These are phyloP conservation scores for Arachis stenosperma DNA, from an alignment of 306 rosid genomes.

Conservation along the genomic window DNA sequence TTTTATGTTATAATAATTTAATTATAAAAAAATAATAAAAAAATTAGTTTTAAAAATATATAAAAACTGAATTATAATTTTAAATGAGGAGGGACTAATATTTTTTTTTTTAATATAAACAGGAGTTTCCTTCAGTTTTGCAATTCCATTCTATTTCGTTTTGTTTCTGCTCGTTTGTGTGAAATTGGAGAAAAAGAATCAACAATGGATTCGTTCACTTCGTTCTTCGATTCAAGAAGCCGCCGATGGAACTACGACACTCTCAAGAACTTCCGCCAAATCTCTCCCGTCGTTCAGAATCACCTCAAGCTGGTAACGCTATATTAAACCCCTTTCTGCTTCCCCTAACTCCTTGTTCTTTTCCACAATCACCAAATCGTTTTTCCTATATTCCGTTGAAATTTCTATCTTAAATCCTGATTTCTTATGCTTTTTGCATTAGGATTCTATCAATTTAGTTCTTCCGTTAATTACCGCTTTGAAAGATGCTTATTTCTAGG, in stretches of 20 bases:
- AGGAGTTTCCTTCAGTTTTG: too few species aligned
- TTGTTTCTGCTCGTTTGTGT: neutral
- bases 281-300: constrained; percentile 75
- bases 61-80: too few species aligned
- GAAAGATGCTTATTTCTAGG: neutral
- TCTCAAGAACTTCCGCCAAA: constrained; percentile 76
- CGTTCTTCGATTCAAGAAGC: constrained; percentile 66
- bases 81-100: too few species aligned
- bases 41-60: too few species aligned
- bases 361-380: neutral
- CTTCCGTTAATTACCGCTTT: neutral
- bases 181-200: neutral
- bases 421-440: neutral
- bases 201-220: constrained; percentile 66
- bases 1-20: too few species aligned
- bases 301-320: constrained; percentile 65
- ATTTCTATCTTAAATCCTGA: neutral
- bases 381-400: neutral
- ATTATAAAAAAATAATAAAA: too few species aligned
- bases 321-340: neutral
- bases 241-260: constrained; percentile 79
- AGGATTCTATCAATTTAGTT: neutral
- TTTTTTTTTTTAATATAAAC: too few species aligned
- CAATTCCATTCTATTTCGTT: neutral
- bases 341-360: neutral